These are phyloP conservation scores for Pseudozyma sp. DNA, from an alignment of 1,284 basidiomycete genomes.

Conservation along the genomic window DNA sequence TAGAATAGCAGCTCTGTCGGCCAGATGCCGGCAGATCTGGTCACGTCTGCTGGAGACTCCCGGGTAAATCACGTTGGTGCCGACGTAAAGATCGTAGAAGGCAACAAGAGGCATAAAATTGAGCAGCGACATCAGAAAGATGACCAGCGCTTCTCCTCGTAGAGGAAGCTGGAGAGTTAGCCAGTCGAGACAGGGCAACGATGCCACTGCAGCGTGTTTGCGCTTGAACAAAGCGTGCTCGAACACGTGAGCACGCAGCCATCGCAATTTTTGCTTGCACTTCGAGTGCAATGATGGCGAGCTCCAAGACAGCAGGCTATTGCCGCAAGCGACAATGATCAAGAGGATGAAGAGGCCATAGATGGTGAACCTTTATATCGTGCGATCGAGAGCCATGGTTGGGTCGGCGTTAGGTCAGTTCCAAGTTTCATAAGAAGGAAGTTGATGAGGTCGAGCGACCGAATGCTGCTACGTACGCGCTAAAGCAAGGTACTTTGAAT, in stretches of 20 bases:
- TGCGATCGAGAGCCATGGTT: background rate
- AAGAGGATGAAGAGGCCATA: constrained; percentile 30
- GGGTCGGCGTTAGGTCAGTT: background rate
- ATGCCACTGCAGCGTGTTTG: constrained; percentile 28
- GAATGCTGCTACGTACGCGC: constrained; percentile 13
- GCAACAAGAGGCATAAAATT: constrained; percentile 50
- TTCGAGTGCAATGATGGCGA: constrained; percentile 4
- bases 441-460: background rate
- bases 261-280: constrained; percentile 6
- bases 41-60: constrained; percentile 27
- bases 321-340: constrained; percentile 16
- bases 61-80: constrained; percentile 18
- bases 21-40: constrained; percentile 45
- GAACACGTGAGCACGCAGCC: constrained; percentile 26
- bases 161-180: constrained; percentile 48
- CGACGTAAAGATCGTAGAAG: constrained; percentile 33
- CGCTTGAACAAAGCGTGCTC: constrained; percentile 26
- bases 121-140: constrained; percentile 30
- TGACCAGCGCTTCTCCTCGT: constrained; percentile 39
- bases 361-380: constrained; percentile 17
- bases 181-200: constrained; percentile 26
- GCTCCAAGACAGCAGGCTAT: constrained; percentile 13
- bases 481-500: constrained; percentile 29
- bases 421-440: background rate
- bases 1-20: constrained; percentile 62